Evolutionary conservation across 768 basidiomycete species (phyloP).

Genomic region (Asterophora lycoperdoides): DNA sequence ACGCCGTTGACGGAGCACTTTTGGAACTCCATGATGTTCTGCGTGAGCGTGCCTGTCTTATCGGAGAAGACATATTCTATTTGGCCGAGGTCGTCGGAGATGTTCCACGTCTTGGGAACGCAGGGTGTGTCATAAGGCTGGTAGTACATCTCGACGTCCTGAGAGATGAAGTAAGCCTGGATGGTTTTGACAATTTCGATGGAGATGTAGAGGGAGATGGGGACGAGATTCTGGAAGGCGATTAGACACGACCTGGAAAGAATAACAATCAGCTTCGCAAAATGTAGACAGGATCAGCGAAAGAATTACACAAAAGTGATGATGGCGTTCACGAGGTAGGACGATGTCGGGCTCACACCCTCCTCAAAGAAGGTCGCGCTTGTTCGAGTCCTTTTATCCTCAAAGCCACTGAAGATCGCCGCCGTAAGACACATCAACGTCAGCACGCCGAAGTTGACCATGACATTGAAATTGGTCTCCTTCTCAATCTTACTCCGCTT

Average conservation of each 20-base stretch:
- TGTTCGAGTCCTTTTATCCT: slow-evolving; percentile 54
- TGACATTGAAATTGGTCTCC: slow-evolving; percentile 97
- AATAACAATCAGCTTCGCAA: slow-evolving; percentile 8
- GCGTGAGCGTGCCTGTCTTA: slow-evolving; percentile 96
- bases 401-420: slow-evolving; percentile 72
- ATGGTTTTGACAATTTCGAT: slow-evolving; percentile 98
- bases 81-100: slow-evolving; percentile 97
- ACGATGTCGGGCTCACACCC: slow-evolving; percentile 58
- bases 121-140: slow-evolving; percentile 80
- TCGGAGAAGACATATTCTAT: slow-evolving; percentile 91
- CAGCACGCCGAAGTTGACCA: slow-evolving; percentile 86
- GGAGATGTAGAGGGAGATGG: slow-evolving; percentile 93
- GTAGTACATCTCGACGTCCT: slow-evolving; percentile 97
- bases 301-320: slow-evolving; percentile 81
- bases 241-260: slow-evolving; percentile 80
- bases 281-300: neutral
- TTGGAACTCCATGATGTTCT: slow-evolving; percentile 99
- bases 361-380: slow-evolving; percentile 73
- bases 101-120: slow-evolving; percentile 97
- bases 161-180: slow-evolving; percentile 94
- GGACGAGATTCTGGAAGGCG: slow-evolving; percentile 96
- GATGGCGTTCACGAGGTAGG: slow-evolving; percentile 65
- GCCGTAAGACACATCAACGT: slow-evolving; percentile 71
- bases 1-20: slow-evolving; percentile 86
- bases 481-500: slow-evolving; percentile 97